Evolutionary conservation across 148 eudicot species (phyloP).

Genomic region (Rheum nobile): DNA sequence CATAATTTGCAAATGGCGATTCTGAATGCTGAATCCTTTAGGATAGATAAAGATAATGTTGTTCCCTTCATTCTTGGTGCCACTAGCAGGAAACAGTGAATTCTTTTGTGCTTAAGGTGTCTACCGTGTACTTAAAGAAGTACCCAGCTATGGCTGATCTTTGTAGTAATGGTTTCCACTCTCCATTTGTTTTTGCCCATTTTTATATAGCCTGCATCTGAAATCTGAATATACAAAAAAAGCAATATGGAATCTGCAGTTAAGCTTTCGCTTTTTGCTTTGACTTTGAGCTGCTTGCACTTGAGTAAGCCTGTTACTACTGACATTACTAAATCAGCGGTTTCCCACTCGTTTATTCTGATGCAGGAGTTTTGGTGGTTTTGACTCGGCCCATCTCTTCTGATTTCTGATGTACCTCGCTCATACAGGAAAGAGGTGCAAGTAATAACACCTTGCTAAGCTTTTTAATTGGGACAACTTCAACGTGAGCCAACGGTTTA

Average conservation of each 20-base stretch:
- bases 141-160: too few relatives aligned
- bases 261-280: not conserved
- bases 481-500: not conserved
- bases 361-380: not conserved
- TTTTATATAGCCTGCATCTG: not conserved
- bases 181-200: not conserved
- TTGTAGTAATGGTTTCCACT: too few relatives aligned
- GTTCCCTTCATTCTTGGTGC: too few relatives aligned
- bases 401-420: not conserved
- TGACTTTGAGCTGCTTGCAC: not conserved
- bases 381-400: not conserved
- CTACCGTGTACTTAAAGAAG: too few relatives aligned
- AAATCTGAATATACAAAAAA: not conserved
- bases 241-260: not conserved
- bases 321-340: not conserved
- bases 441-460: not conserved
- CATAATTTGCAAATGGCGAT: not conserved
- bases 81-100: too few relatives aligned
- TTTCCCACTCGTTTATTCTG: not conserved
- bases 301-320: not conserved
- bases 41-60: not conserved
- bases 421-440: slow-evolving; percentile 1
- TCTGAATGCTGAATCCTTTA: not conserved
- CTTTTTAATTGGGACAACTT: not conserved
- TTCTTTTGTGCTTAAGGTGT: too few relatives aligned